Conservation (phyloP, 306 rosid species). For the Aeschynomene evenia region DNA sequence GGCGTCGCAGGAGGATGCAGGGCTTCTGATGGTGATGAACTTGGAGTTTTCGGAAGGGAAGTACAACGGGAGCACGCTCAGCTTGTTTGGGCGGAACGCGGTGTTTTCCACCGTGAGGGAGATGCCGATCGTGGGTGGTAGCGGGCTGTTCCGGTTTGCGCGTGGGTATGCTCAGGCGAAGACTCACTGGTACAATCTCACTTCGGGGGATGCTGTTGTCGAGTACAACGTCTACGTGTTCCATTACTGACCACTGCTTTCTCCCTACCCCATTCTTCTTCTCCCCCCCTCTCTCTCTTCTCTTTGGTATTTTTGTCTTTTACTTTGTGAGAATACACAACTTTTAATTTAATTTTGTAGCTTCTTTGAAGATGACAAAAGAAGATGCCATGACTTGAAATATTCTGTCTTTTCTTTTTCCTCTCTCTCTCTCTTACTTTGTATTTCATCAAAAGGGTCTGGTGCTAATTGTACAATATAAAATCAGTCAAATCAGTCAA, state of each 20-base stretch:
- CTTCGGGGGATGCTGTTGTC: conserved; percentile 41
- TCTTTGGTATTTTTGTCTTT: neutral
- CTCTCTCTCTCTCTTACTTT: too few species aligned
- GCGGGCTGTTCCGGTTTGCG: conserved; percentile 48
- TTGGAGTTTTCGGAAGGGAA: conserved; percentile 28
- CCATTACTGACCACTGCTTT: conserved; percentile 29
- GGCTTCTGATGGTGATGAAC: conserved; percentile 20
- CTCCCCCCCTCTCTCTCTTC: neutral
- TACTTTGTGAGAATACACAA: neutral
- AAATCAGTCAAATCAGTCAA: too few species aligned
- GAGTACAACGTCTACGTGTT: conserved; percentile 48
- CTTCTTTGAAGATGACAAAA: too few species aligned
- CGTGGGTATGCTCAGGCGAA: conserved; percentile 53
- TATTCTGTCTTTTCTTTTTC: too few species aligned
- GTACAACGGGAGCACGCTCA: conserved; percentile 33
- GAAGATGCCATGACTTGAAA: too few species aligned
- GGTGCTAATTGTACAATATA: too few species aligned
- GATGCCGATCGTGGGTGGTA: conserved; percentile 40
- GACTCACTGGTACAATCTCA: conserved; percentile 22
- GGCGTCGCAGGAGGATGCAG: conserved; percentile 35
- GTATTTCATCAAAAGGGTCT: too few species aligned
- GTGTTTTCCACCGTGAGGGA: conserved; percentile 19
- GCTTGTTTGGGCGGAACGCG: conserved; percentile 28
- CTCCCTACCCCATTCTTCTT: neutral
- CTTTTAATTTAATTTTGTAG: too few species aligned